Percentiles rank a stretch among this genome's conserved stretches.
phyloP scores from a whole-genome alignment of 805 yeast genomes.

The Starmerella etchellsii region DNA sequence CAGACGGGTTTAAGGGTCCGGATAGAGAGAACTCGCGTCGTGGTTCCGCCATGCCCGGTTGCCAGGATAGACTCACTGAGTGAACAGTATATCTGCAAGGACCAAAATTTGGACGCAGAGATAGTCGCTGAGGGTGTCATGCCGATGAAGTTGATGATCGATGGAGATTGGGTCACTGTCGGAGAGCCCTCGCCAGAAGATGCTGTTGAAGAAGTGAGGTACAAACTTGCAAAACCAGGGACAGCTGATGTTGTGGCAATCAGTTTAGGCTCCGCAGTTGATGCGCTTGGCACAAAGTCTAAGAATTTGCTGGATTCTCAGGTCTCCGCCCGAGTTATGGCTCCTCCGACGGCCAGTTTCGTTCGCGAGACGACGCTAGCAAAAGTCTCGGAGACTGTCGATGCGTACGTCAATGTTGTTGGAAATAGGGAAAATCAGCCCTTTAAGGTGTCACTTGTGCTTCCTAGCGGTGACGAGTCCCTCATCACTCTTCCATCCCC shows the following conservation, averaged over 20 bases:
- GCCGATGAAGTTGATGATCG: constrained; percentile 45
- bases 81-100: constrained; percentile 40
- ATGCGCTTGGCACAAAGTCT: not conserved
- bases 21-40: constrained; percentile 31
- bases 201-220: not conserved
- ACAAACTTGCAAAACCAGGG: not conserved
- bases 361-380: not conserved
- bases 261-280: not conserved
- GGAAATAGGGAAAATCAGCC: constrained; percentile 35
- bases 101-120: constrained; percentile 39
- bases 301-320: not conserved
- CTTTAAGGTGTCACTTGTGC: constrained; percentile 26
- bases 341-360: not conserved
- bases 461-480: constrained; percentile 6
- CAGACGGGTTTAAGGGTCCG: constrained; percentile 44
- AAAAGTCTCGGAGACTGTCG: not conserved
- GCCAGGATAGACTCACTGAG: constrained; percentile 37
- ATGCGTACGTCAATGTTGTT: constrained; percentile 10
- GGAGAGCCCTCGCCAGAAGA: constrained; percentile 7
- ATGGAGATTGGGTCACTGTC: constrained; percentile 8
- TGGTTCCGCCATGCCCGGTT: constrained; percentile 66
- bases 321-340: constrained; percentile 1
- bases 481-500: not conserved
- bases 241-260: not conserved
- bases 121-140: constrained; percentile 62